Evolutionary conservation across 139 green algal species (phyloP).

Genomic region (Coccomyxa sp.): DNA sequence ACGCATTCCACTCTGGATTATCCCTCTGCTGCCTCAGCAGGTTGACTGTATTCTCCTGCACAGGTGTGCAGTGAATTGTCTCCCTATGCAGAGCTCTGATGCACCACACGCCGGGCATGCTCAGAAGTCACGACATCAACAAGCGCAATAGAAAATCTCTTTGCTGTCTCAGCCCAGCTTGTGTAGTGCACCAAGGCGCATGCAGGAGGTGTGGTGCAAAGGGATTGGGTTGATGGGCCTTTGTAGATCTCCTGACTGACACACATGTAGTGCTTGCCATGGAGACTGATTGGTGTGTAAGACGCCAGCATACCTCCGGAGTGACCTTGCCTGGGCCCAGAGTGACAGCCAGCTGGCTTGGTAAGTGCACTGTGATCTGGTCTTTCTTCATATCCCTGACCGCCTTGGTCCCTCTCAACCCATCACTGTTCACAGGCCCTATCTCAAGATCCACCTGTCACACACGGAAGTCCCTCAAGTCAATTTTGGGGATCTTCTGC

Average conservation of each 20-base stretch:
- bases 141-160: too few relatives aligned
- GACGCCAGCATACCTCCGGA: background rate
- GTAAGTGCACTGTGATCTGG: background rate
- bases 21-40: background rate
- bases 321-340: background rate
- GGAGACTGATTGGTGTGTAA: background rate
- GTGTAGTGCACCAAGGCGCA: too few relatives aligned
- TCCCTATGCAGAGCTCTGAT: background rate
- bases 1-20: background rate
- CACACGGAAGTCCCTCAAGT: background rate
- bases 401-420: background rate
- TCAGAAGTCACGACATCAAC: too few relatives aligned
- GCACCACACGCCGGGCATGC: too few relatives aligned
- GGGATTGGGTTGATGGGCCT: too few relatives aligned
- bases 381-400: background rate
- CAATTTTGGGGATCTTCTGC: background rate
- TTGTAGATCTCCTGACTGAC: too few relatives aligned
- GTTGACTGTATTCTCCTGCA: background rate
- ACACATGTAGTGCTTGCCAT: too few relatives aligned
- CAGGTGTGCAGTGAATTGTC: background rate
- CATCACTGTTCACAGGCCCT: background rate
- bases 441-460: conserved; percentile 1
- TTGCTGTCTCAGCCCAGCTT: too few relatives aligned
- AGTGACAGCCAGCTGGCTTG: background rate
- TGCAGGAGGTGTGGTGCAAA: too few relatives aligned